These are phyloP conservation scores for Gnomoniopsis smithogilvyi DNA, from an alignment of 2,329 filamentous ascomycete species.

Conservation along the genomic window DNA sequence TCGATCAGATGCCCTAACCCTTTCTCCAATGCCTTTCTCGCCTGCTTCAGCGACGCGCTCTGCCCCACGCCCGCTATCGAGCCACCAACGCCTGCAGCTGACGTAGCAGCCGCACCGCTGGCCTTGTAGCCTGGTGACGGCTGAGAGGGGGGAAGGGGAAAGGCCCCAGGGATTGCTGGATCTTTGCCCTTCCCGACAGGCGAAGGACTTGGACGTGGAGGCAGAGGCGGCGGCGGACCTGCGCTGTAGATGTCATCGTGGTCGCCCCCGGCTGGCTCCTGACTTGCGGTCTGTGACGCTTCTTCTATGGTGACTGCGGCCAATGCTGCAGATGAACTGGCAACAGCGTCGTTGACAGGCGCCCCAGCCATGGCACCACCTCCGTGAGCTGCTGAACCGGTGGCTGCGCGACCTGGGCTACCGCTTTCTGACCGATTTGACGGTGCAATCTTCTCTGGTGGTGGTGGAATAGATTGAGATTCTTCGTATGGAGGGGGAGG, in stretches of 20 bases:
- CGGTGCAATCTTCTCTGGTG: conserved; percentile 9
- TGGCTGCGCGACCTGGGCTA: background rate
- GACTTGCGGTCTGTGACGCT: background rate
- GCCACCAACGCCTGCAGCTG: conserved; percentile 8
- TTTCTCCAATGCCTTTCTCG: conserved; percentile 15
- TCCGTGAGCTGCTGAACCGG: background rate
- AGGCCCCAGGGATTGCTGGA: conserved; percentile 9
- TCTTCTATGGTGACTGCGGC: background rate
- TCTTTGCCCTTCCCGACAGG: conserved; percentile 1
- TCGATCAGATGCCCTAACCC: conserved; percentile 12
- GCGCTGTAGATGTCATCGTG: background rate
- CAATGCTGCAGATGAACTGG: background rate
- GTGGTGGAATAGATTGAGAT: background rate
- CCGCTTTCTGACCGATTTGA: background rate
- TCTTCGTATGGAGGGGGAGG: conserved; percentile 18
- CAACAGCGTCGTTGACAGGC: background rate
- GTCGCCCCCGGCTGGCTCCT: background rate
- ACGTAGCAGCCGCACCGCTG: conserved; percentile 13
- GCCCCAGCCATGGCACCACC: background rate
- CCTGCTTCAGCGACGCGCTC: conserved; percentile 8
- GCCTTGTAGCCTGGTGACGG: conserved; percentile 5
- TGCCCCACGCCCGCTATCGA: conserved; percentile 12
- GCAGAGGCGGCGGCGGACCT: conserved; percentile 4
- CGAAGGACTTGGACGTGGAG: conserved; percentile 4
- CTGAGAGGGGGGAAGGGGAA: conserved; percentile 8